Base-by-base conservation (phyloP, 2,329 filamentous ascomycete species). In the Acephala macrosclerotiorum region DNA sequence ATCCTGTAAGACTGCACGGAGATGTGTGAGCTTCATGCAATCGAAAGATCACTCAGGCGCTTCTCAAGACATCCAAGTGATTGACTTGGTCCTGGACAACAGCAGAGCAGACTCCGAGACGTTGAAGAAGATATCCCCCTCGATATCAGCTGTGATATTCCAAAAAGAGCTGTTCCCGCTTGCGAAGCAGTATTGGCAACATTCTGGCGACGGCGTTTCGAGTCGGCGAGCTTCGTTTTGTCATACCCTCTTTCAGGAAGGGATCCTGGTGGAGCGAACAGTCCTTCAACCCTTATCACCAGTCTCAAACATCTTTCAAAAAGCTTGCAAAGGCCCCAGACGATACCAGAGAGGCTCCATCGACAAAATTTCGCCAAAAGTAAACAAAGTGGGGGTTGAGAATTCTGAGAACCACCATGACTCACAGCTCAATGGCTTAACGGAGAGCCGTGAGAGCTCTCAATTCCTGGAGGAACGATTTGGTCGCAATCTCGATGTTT, bases 121-220 rank as follows among this genome's bases (percentile, higher is more conserved):
- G 38, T 81, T 89, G n/a, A 80, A 78, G 55, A 81, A 83, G 42
- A 78, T 91, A 33, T 80, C 81, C 2, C 89, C 90, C 0, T 82
- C 84, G 11, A 81, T 94, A 25, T 91, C 86, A 1, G 89, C 89
- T 26, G 89, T 97, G 2, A 76, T 98, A 49, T 93, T 91, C 72
- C 87, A 89, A 0, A 82, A 85, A 55, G 86, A 89, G 14, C 80
- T 88, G 20, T 94, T 90, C 72, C 80, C 87, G 4, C 79, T 91
- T 66, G 92, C 93, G n/a, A 98, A 97, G 78, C 87, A 94, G 74
- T 97, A 97, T 75, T 99, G 96, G 96, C 96, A 98, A 77, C 96
- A 99, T 78, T 91, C 92, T 0, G 96, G 96, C 22, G 94, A 97
- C 68, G 96, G 96, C 18, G 85, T 97, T 16, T 97, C 94, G 0